Percentiles rank a stretch among this genome's conserved stretches.
Conservation (phyloP, 2,329 filamentous ascomycete genomes). For the Colletotrichum australisinense region DNA sequence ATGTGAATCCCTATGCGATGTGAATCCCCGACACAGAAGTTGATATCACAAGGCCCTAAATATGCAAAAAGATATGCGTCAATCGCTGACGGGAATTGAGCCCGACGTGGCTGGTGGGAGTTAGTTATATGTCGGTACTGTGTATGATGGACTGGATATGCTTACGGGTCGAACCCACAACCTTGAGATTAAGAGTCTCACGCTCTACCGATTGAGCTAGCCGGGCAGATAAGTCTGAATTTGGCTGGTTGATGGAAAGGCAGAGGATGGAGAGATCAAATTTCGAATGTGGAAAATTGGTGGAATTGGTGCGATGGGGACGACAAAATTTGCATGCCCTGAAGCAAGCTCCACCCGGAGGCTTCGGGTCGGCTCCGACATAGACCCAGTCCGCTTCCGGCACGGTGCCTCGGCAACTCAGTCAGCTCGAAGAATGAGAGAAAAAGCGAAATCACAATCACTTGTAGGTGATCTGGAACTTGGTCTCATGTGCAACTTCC, state of each 20-base stretch:
- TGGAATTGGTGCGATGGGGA: background rate
- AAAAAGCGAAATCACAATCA: no score
- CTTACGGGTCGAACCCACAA: slow-evolving; percentile 60
- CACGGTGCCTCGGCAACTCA: background rate
- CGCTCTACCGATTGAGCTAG: slow-evolving; percentile 80
- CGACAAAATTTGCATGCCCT: background rate
- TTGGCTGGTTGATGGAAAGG: background rate
- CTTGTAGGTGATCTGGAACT: no score
- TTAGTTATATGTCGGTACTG: background rate
- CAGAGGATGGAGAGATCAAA: background rate
- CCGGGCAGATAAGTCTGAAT: slow-evolving; percentile 50
- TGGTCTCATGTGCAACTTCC: no score
- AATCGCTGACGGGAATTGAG: slow-evolving; percentile 16
- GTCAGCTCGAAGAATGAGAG: no score
- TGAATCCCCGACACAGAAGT: background rate
- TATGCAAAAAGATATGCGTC: background rate
- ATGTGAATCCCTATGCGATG: no score
- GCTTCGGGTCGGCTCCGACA: background rate
- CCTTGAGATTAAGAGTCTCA: slow-evolving; percentile 76
- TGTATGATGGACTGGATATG: background rate
- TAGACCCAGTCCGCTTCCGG: background rate
- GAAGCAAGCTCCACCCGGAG: background rate
- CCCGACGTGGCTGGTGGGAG: background rate
- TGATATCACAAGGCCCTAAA: background rate
- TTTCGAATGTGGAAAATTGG: background rate